phyloP scores from a whole-genome alignment of 2,329 filamentous ascomycete genomes.

The Aspergillus phoenicis region DNA sequence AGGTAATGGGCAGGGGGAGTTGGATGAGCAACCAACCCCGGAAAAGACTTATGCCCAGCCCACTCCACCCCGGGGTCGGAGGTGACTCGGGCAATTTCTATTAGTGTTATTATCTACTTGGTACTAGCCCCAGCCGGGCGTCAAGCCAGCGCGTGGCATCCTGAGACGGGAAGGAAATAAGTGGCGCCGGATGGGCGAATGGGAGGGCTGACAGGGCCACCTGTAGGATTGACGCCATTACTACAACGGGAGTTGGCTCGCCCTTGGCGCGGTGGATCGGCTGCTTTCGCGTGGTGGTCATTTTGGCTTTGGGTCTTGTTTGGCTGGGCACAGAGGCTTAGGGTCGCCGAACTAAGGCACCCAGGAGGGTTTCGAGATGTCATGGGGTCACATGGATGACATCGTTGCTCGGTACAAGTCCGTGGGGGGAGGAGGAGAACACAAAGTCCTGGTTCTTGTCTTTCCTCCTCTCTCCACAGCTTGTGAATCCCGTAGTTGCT shows the following conservation, averaged over 20 bases:
- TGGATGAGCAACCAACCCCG: not conserved
- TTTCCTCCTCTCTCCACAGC: not conserved
- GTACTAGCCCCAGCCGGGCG: not conserved
- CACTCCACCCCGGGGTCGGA: slow-evolving; percentile 1
- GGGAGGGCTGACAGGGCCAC: not conserved
- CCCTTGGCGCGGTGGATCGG: slow-evolving; percentile 8
- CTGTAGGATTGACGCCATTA: not conserved
- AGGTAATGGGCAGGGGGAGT: not conserved
- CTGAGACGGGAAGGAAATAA: not conserved
- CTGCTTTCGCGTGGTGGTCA: slow-evolving; percentile 9
- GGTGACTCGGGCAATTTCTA: not conserved
- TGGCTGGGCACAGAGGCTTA: slow-evolving; percentile 4
- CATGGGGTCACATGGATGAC: slow-evolving; percentile 1
- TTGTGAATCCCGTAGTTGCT: too few species aligned
- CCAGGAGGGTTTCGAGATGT: not conserved
- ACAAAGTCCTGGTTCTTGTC: not conserved
- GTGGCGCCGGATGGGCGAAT: slow-evolving; percentile 1
- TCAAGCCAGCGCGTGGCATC: not conserved
- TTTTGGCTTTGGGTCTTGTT: not conserved
- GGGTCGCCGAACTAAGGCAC: not conserved
- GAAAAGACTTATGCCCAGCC: slow-evolving; percentile 11
- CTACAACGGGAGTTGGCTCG: not conserved
- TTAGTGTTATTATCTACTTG: not conserved
- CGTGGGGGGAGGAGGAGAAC: not conserved
- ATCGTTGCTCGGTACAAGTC: not conserved